Conservation (phyloP, 2,329 filamentous ascomycete species). For the Chalara sp. region DNA sequence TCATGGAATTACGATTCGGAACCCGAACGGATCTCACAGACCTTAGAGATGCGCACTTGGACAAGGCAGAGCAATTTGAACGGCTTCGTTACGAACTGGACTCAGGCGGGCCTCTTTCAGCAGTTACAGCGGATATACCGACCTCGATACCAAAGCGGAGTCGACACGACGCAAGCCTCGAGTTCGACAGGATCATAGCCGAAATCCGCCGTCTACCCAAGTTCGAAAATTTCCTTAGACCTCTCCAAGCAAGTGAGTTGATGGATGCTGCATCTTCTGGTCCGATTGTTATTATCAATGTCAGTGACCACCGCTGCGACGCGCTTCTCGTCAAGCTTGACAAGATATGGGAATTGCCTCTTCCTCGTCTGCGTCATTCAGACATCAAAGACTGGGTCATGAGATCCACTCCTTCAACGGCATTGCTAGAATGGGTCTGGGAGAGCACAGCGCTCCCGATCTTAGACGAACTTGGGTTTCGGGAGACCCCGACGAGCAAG, state of each 20-base stretch:
- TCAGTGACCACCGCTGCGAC: slow-evolving; percentile 24
- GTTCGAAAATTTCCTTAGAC: slow-evolving; percentile 22
- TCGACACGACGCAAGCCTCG: neutral
- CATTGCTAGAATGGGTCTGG: slow-evolving; percentile 28
- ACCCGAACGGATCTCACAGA: slow-evolving; percentile 5
- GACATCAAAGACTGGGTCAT: slow-evolving; percentile 3
- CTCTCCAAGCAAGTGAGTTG: slow-evolving; percentile 16
- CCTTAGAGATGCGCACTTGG: slow-evolving; percentile 4
- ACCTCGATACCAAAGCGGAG: neutral
- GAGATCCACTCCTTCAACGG: neutral
- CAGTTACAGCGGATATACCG: too few relatives aligned
- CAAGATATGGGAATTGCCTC: slow-evolving; percentile 11
- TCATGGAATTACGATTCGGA: neutral
- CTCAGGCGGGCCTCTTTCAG: too few relatives aligned
- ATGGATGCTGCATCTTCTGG: slow-evolving; percentile 15
- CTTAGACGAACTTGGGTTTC: slow-evolving; percentile 21
- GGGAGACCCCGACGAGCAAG: slow-evolving; percentile 3
- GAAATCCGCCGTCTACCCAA: slow-evolving; percentile 13
- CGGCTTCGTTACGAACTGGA: slow-evolving; percentile 8
- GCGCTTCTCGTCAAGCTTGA: slow-evolving; percentile 23
- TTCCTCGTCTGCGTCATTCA: slow-evolving; percentile 13
- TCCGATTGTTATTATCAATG: slow-evolving; percentile 27
- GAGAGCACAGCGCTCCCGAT: slow-evolving; percentile 21
- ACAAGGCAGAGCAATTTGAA: slow-evolving; percentile 9
- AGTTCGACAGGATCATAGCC: slow-evolving; percentile 2